Evolutionary conservation across 139 green algal genomes (phyloP).

Genomic region (Prasinococcaceae sp.): DNA sequence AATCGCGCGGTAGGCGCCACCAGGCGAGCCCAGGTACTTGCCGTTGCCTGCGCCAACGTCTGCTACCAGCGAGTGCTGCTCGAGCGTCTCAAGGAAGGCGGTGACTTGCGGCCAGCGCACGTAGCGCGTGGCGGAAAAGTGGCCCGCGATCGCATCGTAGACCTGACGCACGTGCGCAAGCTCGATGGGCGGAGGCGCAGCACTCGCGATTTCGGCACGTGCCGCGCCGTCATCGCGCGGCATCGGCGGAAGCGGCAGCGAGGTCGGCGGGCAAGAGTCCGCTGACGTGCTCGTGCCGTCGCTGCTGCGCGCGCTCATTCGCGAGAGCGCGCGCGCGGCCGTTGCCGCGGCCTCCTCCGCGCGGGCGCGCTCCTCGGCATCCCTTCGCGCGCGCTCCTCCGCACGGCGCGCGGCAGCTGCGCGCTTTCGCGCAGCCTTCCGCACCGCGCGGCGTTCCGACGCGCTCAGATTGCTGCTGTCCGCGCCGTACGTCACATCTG

Average conservation of each 20-base stretch:
- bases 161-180: slow-evolving; percentile 60
- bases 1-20: slow-evolving; percentile 9
- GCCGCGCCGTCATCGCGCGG: not conserved
- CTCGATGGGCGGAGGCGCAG: slow-evolving; percentile 11
- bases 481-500: too few relatives aligned
- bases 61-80: slow-evolving; percentile 44
- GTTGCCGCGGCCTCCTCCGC: not conserved
- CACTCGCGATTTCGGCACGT: not conserved
- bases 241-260: not conserved
- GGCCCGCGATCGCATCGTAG: slow-evolving; percentile 87
- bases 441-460: too few relatives aligned
- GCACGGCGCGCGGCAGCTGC: too few relatives aligned
- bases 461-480: too few relatives aligned
- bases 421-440: too few relatives aligned
- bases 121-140: slow-evolving; percentile 80
- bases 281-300: not conserved
- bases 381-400: not conserved
- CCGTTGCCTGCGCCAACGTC: slow-evolving; percentile 96
- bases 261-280: not conserved
- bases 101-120: slow-evolving; percentile 78
- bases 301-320: slow-evolving; percentile 1
- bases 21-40: slow-evolving; percentile 69
- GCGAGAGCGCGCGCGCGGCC: not conserved
- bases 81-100: slow-evolving; percentile 62
- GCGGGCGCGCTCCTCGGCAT: not conserved